Evolutionary conservation across 116 monocot genomes (phyloP), one percentile per base, ranked within the genome.

Genomic region (Zostera marina): DNA sequence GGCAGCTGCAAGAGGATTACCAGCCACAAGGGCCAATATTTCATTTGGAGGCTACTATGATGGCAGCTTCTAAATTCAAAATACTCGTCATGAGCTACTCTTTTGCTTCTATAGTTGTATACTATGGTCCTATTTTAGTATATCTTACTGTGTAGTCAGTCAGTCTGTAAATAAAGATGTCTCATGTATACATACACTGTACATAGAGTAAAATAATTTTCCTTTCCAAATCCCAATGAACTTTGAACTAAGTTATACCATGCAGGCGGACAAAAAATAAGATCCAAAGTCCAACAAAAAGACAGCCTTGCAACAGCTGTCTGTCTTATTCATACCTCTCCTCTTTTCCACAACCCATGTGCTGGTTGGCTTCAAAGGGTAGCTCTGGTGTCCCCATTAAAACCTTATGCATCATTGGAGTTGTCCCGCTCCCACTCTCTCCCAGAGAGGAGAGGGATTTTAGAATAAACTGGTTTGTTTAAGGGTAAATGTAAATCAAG

Each of bases 11-110:
- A 76, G 75, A 53, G 75, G 83, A 67, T 63, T 53, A 52, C 75
- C 82, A 15, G 62, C 67, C 59, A 43, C 77, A 23, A 67, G 66
- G 19, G 79, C 79, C 0, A 56, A 63, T 69, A 79, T 79, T 44
- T 79, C 79, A 13, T 83, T 79, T 57, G 79, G 79, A 21, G 83
- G 76, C 3, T 73, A 71, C 59, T 76, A 76, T 23, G 71, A 71
- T 62, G 73, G 70, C 32, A 32, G 0, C 49, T 79, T 13, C 74
- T 32, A 52, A 11, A 6, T 22, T 17, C 45, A 56, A 43, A 43
- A 43, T 6, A 8, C 20, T 4, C 9, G 5, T 22, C 10, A 17
- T 5, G 14, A 12, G 40, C 7, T 23, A 10, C 59, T 44, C 5
- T 44, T 20, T 44, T 20, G 32, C 32, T 32, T 32, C 4, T 32